These are phyloP conservation scores for Trametes hirsuta DNA, from an alignment of 1,284 basidiomycete genomes.

Conservation along the genomic window DNA sequence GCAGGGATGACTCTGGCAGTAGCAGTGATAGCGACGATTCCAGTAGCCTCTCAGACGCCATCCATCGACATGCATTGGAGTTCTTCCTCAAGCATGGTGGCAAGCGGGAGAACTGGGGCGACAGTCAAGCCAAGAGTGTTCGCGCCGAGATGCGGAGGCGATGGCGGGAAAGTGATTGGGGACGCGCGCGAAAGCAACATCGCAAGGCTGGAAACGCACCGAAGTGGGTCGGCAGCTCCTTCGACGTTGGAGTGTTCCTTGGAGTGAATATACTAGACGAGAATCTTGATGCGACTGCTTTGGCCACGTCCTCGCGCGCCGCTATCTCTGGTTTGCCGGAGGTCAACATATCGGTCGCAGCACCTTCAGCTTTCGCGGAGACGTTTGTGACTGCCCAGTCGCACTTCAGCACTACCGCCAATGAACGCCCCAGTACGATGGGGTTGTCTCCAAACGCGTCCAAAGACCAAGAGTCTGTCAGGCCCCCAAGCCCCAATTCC, in stretches of 20 bases:
- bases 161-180: constrained; percentile 75
- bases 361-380: constrained; percentile 28
- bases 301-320: constrained; percentile 18
- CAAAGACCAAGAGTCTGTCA: constrained; percentile 1
- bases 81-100: constrained; percentile 70
- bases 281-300: constrained; percentile 4
- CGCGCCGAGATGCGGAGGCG: constrained; percentile 58
- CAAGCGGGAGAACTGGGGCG: constrained; percentile 65
- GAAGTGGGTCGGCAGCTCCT: constrained; percentile 73
- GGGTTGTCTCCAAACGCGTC: constrained; percentile 4
- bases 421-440: not conserved
- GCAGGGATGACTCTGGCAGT: constrained; percentile 1
- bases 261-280: constrained; percentile 57
- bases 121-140: constrained; percentile 51
- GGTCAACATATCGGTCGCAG: not conserved
- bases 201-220: constrained; percentile 34
- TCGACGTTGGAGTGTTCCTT: constrained; percentile 71
- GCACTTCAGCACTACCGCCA: constrained; percentile 10
- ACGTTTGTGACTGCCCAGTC: constrained; percentile 43
- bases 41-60: constrained; percentile 47
- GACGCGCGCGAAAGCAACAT: constrained; percentile 45
- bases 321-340: not conserved
- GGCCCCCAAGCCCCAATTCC: constrained; percentile 17
- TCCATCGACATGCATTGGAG: constrained; percentile 60
- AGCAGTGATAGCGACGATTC: constrained; percentile 12